phyloP scores from a whole-genome alignment of 805 yeast genomes.

The Monosporozyma siamensis region DNA sequence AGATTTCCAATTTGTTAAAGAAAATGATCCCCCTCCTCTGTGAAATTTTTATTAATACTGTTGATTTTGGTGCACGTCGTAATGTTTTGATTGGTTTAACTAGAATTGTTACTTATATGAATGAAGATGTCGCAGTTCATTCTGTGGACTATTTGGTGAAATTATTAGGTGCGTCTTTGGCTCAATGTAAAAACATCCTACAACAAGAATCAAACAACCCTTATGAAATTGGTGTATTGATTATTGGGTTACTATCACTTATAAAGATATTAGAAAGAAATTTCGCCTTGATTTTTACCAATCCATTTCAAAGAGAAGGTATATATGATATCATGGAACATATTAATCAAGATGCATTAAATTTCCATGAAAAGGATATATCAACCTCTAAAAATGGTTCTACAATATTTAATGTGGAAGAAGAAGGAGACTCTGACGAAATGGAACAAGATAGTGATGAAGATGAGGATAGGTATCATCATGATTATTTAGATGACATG shows the following conservation, averaged over 20 bases:
- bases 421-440: slow-evolving; percentile 13
- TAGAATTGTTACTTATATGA: slow-evolving; percentile 40
- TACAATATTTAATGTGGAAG: slow-evolving; percentile 12
- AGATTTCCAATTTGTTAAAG: slow-evolving; percentile 32
- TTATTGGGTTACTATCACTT: slow-evolving; percentile 45
- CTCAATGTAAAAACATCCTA: slow-evolving; percentile 38
- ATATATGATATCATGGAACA: slow-evolving; percentile 11
- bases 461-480: slow-evolving; percentile 26
- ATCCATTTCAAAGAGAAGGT: slow-evolving; percentile 62
- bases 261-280: slow-evolving; percentile 37
- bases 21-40: slow-evolving; percentile 45
- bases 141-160: slow-evolving; percentile 35
- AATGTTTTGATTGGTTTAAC: slow-evolving; percentile 44
- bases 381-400: slow-evolving; percentile 7
- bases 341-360: background rate
- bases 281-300: slow-evolving; percentile 37
- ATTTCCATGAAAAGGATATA: background rate
- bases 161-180: slow-evolving; percentile 50
- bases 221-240: slow-evolving; percentile 32
- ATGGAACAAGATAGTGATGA: slow-evolving; percentile 14
- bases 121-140: slow-evolving; percentile 24
- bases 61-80: slow-evolving; percentile 56
- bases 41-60: slow-evolving; percentile 61
- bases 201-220: slow-evolving; percentile 12
- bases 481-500: slow-evolving; percentile 23